phyloP scores from a whole-genome alignment of 805 yeast genomes.

The Spathaspora passalidarum region DNA sequence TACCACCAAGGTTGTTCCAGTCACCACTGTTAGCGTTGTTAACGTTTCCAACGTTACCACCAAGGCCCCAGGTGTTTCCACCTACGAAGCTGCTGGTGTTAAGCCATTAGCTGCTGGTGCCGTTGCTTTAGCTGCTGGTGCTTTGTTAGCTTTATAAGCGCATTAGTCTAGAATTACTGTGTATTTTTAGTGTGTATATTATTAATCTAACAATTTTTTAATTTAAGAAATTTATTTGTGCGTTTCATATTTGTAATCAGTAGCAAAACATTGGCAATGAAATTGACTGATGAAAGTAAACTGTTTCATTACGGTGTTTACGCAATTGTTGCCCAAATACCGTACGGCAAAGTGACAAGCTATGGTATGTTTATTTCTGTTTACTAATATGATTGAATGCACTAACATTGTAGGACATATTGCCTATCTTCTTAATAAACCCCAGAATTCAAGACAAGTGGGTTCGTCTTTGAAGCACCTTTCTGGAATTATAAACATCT shows the following conservation, averaged over 20 bases:
- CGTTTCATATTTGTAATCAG: no score
- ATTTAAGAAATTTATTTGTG: slow-evolving; percentile 6
- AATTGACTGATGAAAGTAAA: slow-evolving; percentile 43
- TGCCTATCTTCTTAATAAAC: slow-evolving; percentile 59
- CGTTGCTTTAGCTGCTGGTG: slow-evolving; percentile 49
- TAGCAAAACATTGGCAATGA: slow-evolving; percentile 16
- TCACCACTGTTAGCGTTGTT: slow-evolving; percentile 15
- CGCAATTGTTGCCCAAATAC: slow-evolving; percentile 49
- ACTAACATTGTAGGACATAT: slow-evolving; percentile 48
- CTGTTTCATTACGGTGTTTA: slow-evolving; percentile 64
- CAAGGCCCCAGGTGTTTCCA: slow-evolving; percentile 24
- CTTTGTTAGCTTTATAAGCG: slow-evolving; percentile 58
- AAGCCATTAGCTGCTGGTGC: slow-evolving; percentile 41
- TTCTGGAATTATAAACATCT: slow-evolving; percentile 17
- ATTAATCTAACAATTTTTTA: background rate
- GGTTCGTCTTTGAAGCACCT: slow-evolving; percentile 64
- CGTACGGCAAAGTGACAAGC: slow-evolving; percentile 62
- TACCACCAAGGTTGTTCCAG: slow-evolving; percentile 19
- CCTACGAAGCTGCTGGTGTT: slow-evolving; percentile 40
- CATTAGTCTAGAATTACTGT: background rate
- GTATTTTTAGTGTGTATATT: slow-evolving; percentile 1
- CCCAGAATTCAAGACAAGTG: slow-evolving; percentile 70
- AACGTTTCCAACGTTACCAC: slow-evolving; percentile 16
- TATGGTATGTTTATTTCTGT: slow-evolving; percentile 45
- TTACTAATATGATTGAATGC: background rate